Base-by-base conservation (phyloP, 768 basidiomycete genomes). In the Macrolepiota dolichaula region DNA sequence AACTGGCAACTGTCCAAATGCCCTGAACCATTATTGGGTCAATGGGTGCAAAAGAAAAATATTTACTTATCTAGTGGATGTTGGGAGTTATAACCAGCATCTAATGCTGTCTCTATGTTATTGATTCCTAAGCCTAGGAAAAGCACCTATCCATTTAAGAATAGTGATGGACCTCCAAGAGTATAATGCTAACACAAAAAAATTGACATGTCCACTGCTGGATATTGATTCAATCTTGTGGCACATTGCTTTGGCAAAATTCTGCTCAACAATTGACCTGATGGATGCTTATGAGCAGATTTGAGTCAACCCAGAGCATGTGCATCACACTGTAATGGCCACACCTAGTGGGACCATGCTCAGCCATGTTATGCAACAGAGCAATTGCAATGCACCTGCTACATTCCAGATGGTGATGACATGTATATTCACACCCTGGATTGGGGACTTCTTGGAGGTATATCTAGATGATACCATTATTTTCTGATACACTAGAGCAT, bases 241-340 rank as follows among this genome's bases (percentile, higher is more conserved):
- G 4, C 69, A 72, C 10, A 73, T 77, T 0, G 74, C 75, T 0
- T 22, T 66, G 1, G 64, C 63, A 0, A 62, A 55, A 19, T 73
- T 66, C 51, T 59, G 74, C 0, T 74, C 76, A 0, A 70, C 72
- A 24, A 70, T 81, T 1, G 76, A 81, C 62, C 57, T 74, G 40
- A 69, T 71, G 15, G 70, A 76, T 51, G 77, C 76, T 1, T 81
- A 77, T 64, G 75, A 81, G 64, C 79, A 80, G 44, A 70, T 73
- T 36, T 35, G 67, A 3, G 64, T 72, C 0, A 55, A 66, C 6
- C 69, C 69, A 12, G 65, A 70, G 19, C 67, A 74, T 57, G 71
- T 74, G 1, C 29, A 57, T 1, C 57, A 63, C 0, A 66, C 69
- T 0, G 59, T 68, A 0, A 63, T 74, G 17, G 69, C 65, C 1